Conservation (phyloP, 164 flowering plant genomes). For the Annona squamosa region DNA sequence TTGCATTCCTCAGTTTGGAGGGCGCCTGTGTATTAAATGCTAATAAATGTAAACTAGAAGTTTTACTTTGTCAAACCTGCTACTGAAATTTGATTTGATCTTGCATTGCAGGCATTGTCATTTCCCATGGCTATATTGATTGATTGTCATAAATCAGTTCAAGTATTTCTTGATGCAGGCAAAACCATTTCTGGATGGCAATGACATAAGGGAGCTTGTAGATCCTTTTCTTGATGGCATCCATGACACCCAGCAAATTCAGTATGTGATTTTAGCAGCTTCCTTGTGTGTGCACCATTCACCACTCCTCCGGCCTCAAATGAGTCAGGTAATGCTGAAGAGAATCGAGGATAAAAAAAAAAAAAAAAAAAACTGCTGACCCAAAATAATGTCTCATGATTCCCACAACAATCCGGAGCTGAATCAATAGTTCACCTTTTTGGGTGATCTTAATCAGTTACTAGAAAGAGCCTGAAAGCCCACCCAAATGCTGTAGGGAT, state of each 20-base stretch:
- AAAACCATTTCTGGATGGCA: slow-evolving; percentile 52
- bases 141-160: neutral
- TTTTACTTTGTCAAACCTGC: no score
- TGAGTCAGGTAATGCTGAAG: slow-evolving; percentile 59
- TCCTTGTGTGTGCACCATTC: slow-evolving; percentile 51
- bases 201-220: slow-evolving; percentile 36
- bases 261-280: slow-evolving; percentile 37
- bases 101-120: neutral
- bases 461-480: no score
- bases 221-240: slow-evolving; percentile 54
- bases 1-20: neutral
- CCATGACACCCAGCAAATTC: slow-evolving; percentile 51
- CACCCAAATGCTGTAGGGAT: neutral
- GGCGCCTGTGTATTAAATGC: neutral
- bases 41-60: no score
- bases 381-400: neutral
- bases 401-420: neutral
- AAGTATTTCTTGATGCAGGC: slow-evolving; percentile 39
- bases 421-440: no score
- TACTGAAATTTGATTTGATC: neutral
- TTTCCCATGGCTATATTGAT: neutral
- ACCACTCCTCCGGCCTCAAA: slow-evolving; percentile 53
- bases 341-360: neutral
- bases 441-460: no score
- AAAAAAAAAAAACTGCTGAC: neutral